phyloP scores from a whole-genome alignment of 805 yeast species.

The Schizosaccharomyces osmophilus region DNA sequence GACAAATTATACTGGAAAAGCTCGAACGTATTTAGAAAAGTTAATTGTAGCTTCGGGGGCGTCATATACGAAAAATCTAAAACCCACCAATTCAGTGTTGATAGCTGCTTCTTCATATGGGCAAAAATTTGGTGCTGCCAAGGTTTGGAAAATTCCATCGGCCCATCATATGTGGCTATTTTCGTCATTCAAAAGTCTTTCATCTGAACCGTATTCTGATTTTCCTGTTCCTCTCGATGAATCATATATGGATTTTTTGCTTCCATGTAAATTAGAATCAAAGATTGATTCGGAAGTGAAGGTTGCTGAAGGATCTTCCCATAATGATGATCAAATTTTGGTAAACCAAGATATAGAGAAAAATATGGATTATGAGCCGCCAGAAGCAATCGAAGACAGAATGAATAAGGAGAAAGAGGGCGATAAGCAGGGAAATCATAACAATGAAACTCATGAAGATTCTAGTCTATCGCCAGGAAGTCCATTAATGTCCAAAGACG shows the following conservation, averaged over 20 bases:
- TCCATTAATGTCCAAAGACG: too few species aligned
- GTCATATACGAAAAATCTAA: conserved; percentile 37
- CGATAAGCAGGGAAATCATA: too few species aligned
- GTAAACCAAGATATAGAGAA: too few species aligned
- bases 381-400: too few species aligned
- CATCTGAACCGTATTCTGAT: background rate
- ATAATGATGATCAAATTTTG: background rate
- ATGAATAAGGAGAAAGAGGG: too few species aligned
- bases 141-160: conserved; percentile 37
- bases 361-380: too few species aligned
- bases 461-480: too few species aligned
- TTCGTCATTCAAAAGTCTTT: conserved; percentile 28
- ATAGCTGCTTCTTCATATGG: conserved; percentile 46
- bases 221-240: background rate
- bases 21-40: conserved; percentile 43
- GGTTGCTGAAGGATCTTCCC: background rate
- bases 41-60: conserved; percentile 54
- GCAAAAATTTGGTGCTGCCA: conserved; percentile 49
- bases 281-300: background rate
- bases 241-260: background rate
- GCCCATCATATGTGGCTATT: conserved; percentile 80
- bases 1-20: conserved; percentile 69
- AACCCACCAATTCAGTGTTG: conserved; percentile 43
- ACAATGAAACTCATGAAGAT: too few species aligned
- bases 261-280: background rate